phyloP scores from a whole-genome alignment of 2,329 filamentous ascomycete species.

The Ambrosiella xylebori region DNA sequence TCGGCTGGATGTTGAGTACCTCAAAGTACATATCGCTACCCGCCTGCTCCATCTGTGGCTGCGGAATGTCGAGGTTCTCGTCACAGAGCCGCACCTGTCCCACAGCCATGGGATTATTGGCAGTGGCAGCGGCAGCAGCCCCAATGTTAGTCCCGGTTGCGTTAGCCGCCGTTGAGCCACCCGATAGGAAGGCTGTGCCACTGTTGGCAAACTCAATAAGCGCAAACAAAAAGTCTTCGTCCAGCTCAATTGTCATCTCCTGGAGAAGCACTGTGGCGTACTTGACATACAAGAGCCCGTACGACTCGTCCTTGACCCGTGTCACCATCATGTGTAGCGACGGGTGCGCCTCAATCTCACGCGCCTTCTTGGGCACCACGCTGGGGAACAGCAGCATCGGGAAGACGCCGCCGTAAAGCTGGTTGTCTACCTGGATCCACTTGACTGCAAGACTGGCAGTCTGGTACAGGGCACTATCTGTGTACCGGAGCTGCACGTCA shows the following conservation, averaged over 20 bases:
- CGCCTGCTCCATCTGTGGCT: conserved; percentile 66
- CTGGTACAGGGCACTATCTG: conserved; percentile 85
- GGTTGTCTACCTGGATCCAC: conserved; percentile 98
- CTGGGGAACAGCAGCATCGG: conserved; percentile 93
- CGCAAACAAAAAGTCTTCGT: conserved; percentile 96
- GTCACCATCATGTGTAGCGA: conserved; percentile 86
- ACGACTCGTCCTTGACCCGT: conserved; percentile 93
- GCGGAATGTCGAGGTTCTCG: conserved; percentile 76
- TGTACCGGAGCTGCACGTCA: conserved; percentile 79
- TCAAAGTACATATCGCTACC: conserved; percentile 98
- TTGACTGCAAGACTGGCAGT: conserved; percentile 82
- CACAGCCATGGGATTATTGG: neutral
- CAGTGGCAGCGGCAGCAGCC: neutral
- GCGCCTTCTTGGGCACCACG: conserved; percentile 90
- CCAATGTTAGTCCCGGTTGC: neutral
- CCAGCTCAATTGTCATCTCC: conserved; percentile 94
- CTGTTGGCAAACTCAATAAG: conserved; percentile 88
- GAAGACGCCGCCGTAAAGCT: conserved; percentile 95
- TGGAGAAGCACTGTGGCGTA: conserved; percentile 88
- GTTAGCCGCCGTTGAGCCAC: conserved; percentile 8
- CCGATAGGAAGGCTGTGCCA: conserved; percentile 59
- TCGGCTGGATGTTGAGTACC: conserved; percentile 87
- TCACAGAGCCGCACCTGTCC: conserved; percentile 69
- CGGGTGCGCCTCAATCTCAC: conserved; percentile 90
- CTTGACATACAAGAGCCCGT: conserved; percentile 95